Conservation (phyloP, 176 grass and related monocot species). For the Cymbopogon citratus region DNA sequence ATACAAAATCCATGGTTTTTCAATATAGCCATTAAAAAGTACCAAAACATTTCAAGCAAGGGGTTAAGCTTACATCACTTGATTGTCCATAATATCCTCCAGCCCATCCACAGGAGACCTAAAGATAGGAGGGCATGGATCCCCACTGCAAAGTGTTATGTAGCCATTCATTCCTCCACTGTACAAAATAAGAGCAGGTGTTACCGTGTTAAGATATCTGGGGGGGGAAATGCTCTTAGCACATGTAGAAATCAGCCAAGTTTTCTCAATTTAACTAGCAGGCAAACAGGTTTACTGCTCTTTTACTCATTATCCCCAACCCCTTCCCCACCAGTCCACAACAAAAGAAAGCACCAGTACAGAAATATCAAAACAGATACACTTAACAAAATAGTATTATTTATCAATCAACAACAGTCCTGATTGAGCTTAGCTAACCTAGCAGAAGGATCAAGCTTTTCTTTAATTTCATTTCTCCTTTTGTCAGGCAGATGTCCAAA, state of each 20-base stretch:
- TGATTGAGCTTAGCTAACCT: slow-evolving; percentile 53
- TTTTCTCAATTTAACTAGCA: neutral
- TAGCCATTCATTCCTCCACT: slow-evolving; percentile 99
- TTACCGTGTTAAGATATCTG: slow-evolving; percentile 23
- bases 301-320: slow-evolving; percentile 4
- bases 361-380: neutral
- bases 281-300: neutral
- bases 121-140: slow-evolving; percentile 83
- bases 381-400: slow-evolving; percentile 2
- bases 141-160: slow-evolving; percentile 78
- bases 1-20: slow-evolving; percentile 22
- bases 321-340: neutral
- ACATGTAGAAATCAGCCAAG: neutral
- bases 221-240: neutral
- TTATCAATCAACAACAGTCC: slow-evolving; percentile 12
- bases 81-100: slow-evolving; percentile 92
- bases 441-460: slow-evolving; percentile 75
- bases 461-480: slow-evolving; percentile 66
- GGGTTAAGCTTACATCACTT: slow-evolving; percentile 81
- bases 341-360: neutral
- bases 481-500: slow-evolving; percentile 63
- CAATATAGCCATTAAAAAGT: slow-evolving; percentile 7
- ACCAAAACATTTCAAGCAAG: slow-evolving; percentile 11
- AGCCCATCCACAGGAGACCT: slow-evolving; percentile 79
- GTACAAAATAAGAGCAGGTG: slow-evolving; percentile 31